Percentiles rank a stretch among this genome's conserved stretches.
These are phyloP conservation scores for Sclerotiophoma versabilis DNA, from an alignment of 2,329 filamentous ascomycete species.

Conservation along the genomic window DNA sequence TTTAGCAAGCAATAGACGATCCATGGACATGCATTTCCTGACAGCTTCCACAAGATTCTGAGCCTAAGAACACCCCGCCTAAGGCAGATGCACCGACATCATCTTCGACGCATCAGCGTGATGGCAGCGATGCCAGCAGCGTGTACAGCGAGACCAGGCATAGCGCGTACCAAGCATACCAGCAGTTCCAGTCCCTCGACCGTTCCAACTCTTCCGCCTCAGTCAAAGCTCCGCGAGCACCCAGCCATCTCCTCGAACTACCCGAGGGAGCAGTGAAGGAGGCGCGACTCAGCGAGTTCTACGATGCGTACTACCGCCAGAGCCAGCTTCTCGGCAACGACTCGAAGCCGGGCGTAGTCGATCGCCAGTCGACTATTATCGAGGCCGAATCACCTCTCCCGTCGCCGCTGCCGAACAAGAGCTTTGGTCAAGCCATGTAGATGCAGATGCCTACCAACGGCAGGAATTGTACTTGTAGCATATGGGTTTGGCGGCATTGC, in stretches of 20 bases:
- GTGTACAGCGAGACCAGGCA: constrained; percentile 40
- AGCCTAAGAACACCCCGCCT: neutral
- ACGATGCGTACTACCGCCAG: constrained; percentile 48
- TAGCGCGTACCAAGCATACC: constrained; percentile 29
- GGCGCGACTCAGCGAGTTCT: constrained; percentile 48
- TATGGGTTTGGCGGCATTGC: neutral
- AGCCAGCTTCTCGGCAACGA: constrained; percentile 18
- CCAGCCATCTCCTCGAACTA: constrained; percentile 24
- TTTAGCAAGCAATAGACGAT: constrained; percentile 36
- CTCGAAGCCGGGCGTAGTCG: constrained; percentile 19
- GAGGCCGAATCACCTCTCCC: constrained; percentile 39
- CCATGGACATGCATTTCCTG: constrained; percentile 30
- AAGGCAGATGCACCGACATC: neutral
- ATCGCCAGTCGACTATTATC: constrained; percentile 37
- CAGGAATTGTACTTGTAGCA: neutral
- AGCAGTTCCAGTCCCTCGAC: constrained; percentile 18
- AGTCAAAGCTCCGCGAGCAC: constrained; percentile 22
- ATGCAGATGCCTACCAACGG: too few species aligned
- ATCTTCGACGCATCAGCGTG: constrained; percentile 33
- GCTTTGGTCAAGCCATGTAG: constrained; percentile 16
- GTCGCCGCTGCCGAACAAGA: constrained; percentile 28
- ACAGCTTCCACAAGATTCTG: constrained; percentile 32
- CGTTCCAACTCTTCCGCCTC: constrained; percentile 28
- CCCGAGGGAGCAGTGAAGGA: constrained; percentile 24
- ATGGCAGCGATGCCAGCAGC: constrained; percentile 44